A percentile compares a stretch with the other conserved stretches of the same genome.
phyloP scores from a whole-genome alignment of 192 early-diverging fungal species.

The Backusella psychrophila region DNA sequence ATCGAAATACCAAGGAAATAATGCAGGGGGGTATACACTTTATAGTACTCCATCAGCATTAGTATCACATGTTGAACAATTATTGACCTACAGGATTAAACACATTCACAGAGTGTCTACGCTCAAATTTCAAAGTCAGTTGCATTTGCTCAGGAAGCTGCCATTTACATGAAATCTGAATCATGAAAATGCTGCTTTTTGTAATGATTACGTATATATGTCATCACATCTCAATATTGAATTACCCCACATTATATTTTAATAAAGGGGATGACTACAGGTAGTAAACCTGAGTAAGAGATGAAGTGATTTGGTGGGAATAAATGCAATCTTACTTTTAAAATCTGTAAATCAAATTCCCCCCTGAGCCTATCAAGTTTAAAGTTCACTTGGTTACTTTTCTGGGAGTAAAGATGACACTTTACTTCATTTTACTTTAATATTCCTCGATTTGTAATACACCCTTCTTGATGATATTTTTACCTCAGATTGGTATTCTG shows the following conservation, averaged over 20 bases:
- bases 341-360: too few species aligned
- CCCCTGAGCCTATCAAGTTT: too few species aligned
- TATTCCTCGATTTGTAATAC: too few species aligned
- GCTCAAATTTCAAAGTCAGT: background rate
- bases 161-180: background rate
- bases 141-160: background rate
- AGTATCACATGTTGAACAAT: background rate
- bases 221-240: background rate
- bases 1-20: background rate
- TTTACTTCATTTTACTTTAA: too few species aligned
- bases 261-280: background rate
- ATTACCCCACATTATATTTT: background rate
- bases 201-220: background rate
- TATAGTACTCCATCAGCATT: background rate
- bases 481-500: too few species aligned
- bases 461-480: too few species aligned
- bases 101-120: background rate
- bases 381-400: too few species aligned
- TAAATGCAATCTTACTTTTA: background rate
- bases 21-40: background rate
- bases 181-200: background rate
- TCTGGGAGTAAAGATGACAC: too few species aligned
- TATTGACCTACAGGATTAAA: background rate
- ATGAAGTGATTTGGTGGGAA: background rate
- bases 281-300: background rate